Evolutionary conservation across 1,284 basidiomycete genomes (phyloP), one percentile per base, ranked within the genome.

Genomic region (Puccinia polysora): DNA sequence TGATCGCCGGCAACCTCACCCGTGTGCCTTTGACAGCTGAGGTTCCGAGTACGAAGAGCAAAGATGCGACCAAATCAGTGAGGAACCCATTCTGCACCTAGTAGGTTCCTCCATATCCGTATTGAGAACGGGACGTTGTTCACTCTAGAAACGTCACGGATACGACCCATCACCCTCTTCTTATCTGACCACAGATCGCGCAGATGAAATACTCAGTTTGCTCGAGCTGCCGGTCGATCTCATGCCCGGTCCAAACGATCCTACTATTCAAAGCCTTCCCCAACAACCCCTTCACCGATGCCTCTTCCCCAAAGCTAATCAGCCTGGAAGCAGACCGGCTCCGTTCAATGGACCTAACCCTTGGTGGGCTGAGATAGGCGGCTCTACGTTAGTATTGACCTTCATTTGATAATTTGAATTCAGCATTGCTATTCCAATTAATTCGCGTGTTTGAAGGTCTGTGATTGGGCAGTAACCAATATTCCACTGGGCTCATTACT

Each of bases 211-310:
- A 75, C 83, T 97, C 36, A 81, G 84, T 20, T 91, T 95, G 76
- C 38, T 85, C 88, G 43, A 86, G 28, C 83, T 93, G 77, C 88
- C 89, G 4, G 83, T 95, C 30, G 90, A 92, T 77, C 82, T 95
- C 36, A 82, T 96, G 23, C 90, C 95, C 0, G 94, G 95, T 12
- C 85, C 87, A 60, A 83, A 84, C 49, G 95, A 99, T 80, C 95
- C 95, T 0, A 86, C 91, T 6, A 90, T 90, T 0, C 84, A 86
- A 0, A 90, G 95, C 32, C 81, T 99, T 68, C 96, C 96, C 0
- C 96, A 99, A 79, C 95, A 97, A 79, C 85, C 91, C 0, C 84
- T 98, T 76, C 96, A 96, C 45, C 86, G 87, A 53, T 89, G 90
- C 4, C 92, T 99, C 86, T 89, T 99, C 74, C 89, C 90, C 23